Conservation (phyloP, 2,329 filamentous ascomycete species). For the Aspergillus sp. region DNA sequence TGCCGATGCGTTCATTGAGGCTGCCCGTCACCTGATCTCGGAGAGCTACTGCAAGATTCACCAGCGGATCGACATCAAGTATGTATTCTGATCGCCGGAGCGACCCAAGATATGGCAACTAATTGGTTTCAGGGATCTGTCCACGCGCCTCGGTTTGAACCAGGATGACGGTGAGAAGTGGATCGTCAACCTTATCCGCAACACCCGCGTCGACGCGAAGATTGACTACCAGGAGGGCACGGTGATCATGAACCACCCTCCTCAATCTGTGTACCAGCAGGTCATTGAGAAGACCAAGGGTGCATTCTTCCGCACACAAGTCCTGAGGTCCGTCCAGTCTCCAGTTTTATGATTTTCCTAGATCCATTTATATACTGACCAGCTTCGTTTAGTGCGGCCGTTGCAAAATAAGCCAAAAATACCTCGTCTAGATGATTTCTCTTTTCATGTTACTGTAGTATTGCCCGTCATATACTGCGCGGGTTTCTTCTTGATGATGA, state of each 20-base stretch:
- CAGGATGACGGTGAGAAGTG: slow-evolving; percentile 98
- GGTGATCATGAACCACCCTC: slow-evolving; percentile 98
- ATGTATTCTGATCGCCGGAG: slow-evolving; percentile 20
- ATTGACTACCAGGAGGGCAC: slow-evolving; percentile 99
- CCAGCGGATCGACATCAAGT: slow-evolving; percentile 94
- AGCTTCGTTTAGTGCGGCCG: slow-evolving; percentile 33
- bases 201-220: slow-evolving; percentile 95
- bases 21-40: slow-evolving; percentile 90
- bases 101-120: slow-evolving; percentile 5
- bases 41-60: slow-evolving; percentile 99
- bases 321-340: slow-evolving; percentile 52
- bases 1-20: slow-evolving; percentile 84
- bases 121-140: slow-evolving; percentile 60
- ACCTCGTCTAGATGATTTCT: slow-evolving; percentile 19
- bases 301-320: slow-evolving; percentile 96
- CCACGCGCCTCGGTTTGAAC: slow-evolving; percentile 79
- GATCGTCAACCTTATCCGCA: slow-evolving; percentile 98
- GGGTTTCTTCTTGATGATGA: slow-evolving; percentile 20
- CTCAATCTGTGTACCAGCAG: slow-evolving; percentile 97
- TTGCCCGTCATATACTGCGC: slow-evolving; percentile 16
- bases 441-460: slow-evolving; percentile 28
- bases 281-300: slow-evolving; percentile 99
- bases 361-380: slow-evolving; percentile 4
- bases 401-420: slow-evolving; percentile 38
- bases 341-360: neutral